A percentile compares a stretch with the other conserved stretches of the same genome.
Conservation (phyloP, 2,329 filamentous ascomycete genomes). For the Fusarium proliferatum region DNA sequence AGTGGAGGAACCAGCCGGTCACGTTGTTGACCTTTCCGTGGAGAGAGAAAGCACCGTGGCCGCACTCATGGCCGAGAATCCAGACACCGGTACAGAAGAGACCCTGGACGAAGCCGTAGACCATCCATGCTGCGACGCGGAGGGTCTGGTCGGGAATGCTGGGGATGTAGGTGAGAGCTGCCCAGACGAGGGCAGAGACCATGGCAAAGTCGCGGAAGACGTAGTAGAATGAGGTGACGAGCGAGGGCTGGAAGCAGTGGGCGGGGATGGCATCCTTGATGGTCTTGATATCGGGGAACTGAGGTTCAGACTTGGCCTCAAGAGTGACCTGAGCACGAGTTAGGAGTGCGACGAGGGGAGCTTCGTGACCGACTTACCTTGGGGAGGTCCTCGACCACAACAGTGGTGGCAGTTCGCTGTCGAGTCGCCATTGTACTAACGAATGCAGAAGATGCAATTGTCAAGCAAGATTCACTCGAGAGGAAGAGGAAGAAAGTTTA, state of each 20-base stretch:
- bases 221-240: conserved; percentile 64
- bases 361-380: conserved; percentile 25
- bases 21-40: conserved; percentile 67
- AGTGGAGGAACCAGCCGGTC: conserved; percentile 74
- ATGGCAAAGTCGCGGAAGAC: conserved; percentile 66
- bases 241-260: conserved; percentile 70
- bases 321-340: conserved; percentile 26
- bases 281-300: conserved; percentile 47
- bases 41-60: conserved; percentile 74
- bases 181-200: conserved; percentile 60
- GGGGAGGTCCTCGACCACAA: conserved; percentile 30
- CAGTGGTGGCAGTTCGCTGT: conserved; percentile 43
- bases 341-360: conserved; percentile 1
- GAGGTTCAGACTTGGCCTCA: conserved; percentile 34
- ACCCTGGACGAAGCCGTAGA: conserved; percentile 73
- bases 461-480: not conserved
- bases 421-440: conserved; percentile 39
- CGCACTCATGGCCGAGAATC: conserved; percentile 78
- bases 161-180: conserved; percentile 65
- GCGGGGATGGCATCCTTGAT: conserved; percentile 63
- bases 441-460: not conserved
- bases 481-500: not conserved
- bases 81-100: conserved; percentile 75
- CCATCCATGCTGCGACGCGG: conserved; percentile 63
- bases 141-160: conserved; percentile 56